A percentile compares a stretch with the other conserved stretches of the same genome.
Evolutionary conservation across 768 basidiomycete genomes (phyloP).

Genomic region (Termitomyces bulborhizus): DNA sequence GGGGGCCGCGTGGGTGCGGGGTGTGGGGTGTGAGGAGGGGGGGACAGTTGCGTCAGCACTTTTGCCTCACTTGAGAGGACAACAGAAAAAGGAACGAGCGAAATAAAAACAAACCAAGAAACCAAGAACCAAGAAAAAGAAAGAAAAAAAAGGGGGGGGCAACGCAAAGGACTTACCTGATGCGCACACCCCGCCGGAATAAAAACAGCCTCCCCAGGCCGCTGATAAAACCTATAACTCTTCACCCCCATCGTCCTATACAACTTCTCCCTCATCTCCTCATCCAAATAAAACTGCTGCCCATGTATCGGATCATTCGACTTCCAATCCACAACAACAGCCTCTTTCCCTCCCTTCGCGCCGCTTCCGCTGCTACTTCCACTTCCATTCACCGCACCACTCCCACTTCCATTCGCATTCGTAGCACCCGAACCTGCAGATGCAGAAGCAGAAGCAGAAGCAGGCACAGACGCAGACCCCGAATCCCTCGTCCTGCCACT

Average conservation of each 20-base stretch:
- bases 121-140: neutral
- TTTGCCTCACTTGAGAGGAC: too few species aligned
- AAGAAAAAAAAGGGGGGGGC: too few species aligned
- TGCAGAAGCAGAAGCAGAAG: too few species aligned
- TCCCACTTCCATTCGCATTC: neutral
- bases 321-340: constrained; percentile 14
- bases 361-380: neutral
- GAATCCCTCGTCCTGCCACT: neutral
- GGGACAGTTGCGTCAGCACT: too few species aligned
- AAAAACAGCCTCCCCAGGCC: constrained; percentile 89
- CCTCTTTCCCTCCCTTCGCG: neutral
- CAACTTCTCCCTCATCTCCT: constrained; percentile 58
- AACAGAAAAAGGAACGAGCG: too few species aligned
- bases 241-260: constrained; percentile 62
- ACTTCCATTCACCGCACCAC: too few species aligned
- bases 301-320: constrained; percentile 82
- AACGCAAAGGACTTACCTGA: constrained; percentile 42
- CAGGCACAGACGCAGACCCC: too few species aligned
- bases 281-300: constrained; percentile 83
- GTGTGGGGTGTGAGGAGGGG: too few species aligned
- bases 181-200: constrained; percentile 93
- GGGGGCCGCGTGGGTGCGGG: neutral
- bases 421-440: neutral
- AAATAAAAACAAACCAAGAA: neutral
- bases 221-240: constrained; percentile 83